Conservation (phyloP, 106 monocot genomes). For the Phalaenopsis equestris region DNA sequence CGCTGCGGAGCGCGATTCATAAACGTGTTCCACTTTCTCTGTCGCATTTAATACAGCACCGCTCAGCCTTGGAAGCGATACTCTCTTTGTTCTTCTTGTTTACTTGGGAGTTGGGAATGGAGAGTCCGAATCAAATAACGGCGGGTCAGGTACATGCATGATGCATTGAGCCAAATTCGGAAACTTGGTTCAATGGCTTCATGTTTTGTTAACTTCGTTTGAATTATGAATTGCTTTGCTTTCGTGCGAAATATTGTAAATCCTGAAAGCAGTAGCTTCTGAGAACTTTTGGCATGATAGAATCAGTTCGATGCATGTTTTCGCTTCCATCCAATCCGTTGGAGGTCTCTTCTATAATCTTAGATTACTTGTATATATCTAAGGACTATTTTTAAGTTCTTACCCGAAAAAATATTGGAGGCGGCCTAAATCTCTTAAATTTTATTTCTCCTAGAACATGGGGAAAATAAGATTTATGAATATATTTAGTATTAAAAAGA, state of each 20-base stretch:
- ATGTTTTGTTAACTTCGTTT: no score
- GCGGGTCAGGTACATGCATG: constrained; percentile 2
- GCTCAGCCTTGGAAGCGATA: neutral
- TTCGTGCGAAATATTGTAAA: neutral
- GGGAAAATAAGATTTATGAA: neutral
- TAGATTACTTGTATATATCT: no score
- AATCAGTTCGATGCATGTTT: neutral
- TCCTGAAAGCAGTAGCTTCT: neutral
- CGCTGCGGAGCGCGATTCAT: neutral
- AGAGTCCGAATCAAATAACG: neutral
- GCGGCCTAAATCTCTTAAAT: neutral
- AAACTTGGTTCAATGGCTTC: neutral
- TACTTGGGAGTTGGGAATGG: neutral
- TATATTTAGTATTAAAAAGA: no score
- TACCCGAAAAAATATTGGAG: no score
- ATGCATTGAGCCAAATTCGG: neutral
- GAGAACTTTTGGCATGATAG: neutral
- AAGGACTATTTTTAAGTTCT: no score
- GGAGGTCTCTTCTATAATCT: no score
- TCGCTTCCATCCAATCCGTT: no score
- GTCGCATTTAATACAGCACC: neutral
- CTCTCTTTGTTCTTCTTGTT: neutral
- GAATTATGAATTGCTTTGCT: neutral
- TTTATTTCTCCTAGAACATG: neutral
- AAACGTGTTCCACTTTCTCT: neutral